These are phyloP conservation scores for Raffaelea ambrosiae DNA, from an alignment of 2,329 filamentous ascomycete species.

Conservation along the genomic window DNA sequence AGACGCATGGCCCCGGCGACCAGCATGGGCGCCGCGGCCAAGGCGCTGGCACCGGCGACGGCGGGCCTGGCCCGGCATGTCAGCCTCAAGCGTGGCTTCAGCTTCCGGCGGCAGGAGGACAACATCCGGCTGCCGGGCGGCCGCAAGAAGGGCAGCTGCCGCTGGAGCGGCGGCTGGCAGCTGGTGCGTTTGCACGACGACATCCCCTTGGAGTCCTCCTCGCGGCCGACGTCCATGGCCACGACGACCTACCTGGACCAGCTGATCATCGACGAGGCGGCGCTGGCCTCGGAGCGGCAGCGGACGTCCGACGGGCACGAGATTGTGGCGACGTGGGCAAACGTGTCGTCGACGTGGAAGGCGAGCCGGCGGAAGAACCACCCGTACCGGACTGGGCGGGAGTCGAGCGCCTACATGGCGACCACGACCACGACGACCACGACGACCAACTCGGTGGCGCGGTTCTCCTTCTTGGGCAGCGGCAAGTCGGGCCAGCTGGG, in stretches of 20 bases:
- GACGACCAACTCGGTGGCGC: constrained; percentile 18
- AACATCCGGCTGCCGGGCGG: too few species aligned
- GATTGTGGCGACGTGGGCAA: constrained; percentile 6
- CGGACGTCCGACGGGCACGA: constrained; percentile 5
- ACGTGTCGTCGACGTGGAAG: neutral
- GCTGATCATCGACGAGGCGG: constrained; percentile 2
- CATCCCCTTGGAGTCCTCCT: too few species aligned
- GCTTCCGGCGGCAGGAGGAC: too few species aligned
- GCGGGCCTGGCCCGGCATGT: neutral
- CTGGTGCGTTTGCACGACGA: constrained; percentile 3
- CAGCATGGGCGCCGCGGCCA: neutral
- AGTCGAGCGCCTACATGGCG: constrained; percentile 13
- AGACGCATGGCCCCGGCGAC: neutral
- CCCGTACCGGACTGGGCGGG: neutral
- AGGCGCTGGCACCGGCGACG: too few species aligned
- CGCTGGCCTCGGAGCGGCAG: neutral
- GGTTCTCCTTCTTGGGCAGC: constrained; percentile 29
- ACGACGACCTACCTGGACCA: too few species aligned
- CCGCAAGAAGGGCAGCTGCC: neutral
- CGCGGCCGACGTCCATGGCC: too few species aligned
- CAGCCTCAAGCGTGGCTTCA: too few species aligned
- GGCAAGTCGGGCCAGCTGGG: constrained; percentile 29
- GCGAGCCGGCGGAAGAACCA: neutral
- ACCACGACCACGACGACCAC: constrained; percentile 12
- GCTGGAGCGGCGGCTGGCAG: constrained; percentile 6